Evolutionary conservation across 805 yeast genomes (phyloP), one percentile per base, ranked within the genome.

Genomic region (Monosporozyma servazzii): DNA sequence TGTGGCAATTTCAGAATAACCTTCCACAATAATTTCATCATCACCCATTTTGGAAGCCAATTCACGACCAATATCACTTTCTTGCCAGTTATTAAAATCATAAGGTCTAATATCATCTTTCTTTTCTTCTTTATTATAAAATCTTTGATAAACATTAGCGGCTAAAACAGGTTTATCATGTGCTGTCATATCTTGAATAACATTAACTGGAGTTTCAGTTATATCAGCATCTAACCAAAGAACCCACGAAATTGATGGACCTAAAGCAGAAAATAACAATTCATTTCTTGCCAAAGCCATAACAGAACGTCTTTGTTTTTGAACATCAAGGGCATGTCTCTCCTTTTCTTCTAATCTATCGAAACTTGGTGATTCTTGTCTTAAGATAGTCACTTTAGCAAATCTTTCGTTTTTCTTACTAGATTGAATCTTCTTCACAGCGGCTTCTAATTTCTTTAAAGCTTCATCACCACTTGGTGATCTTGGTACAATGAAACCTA

Each of bases 281-380:
- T 96, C 89, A 73, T 93, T 93, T 66, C 99, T 77, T 3, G 98
- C 96, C 57, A 88, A 73, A 2, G 97, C 95, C 98, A 93, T 91
- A 62, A 82, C 81, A 5, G 86, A 68, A 58, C 99, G 80, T 67
- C 99, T 80, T 61, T 86, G 85, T 68, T 89, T 90, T 69, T 93
- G 99, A 27, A 82, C 95, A 25, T 69, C 71, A 55, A 86, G 71
- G 3, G 95, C 96, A 65, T 93, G 99, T 65, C 99, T 78, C 56
- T 88, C 95, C 68, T 86, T 85, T 66, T 93, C 99, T 41, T 60
- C 58, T 65, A 90, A 93, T 43, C 84, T 77, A 37, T 77, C 77
- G 56, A 88, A 76, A 6, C 95, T 81, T 40, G 85, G 84, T 30
- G 84, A 76, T 68, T 93, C 98, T 72, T 93, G 98, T 69, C 98